These are phyloP conservation scores for Zizania latifolia DNA, from an alignment of 176 grass and related monocot species.

Conservation along the genomic window DNA sequence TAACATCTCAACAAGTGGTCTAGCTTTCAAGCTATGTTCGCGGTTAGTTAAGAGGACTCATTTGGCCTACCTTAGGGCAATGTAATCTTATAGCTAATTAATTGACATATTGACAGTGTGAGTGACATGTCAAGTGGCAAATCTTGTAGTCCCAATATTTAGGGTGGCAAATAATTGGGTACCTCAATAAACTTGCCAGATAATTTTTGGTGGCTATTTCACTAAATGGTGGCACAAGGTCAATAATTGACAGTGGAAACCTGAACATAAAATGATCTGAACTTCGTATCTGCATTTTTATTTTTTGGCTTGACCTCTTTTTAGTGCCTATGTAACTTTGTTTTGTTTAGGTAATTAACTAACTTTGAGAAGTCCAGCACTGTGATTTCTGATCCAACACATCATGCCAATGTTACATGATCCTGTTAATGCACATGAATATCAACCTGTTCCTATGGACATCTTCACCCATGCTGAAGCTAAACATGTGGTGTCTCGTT, in stretches of 20 bases:
- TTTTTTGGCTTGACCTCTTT: background rate
- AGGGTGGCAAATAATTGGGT: background rate
- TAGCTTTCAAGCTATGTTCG: background rate
- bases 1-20: background rate
- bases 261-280: background rate
- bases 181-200: background rate
- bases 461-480: background rate
- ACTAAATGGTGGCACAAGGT: background rate
- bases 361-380: background rate
- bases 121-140: background rate
- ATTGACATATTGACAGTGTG: background rate
- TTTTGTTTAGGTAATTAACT: background rate
- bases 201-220: background rate
- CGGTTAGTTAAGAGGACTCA: background rate
- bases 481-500: background rate
- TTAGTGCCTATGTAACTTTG: background rate
- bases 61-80: background rate
- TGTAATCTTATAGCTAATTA: background rate
- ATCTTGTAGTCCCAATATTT: too few species aligned
- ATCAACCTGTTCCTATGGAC: background rate
- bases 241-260: background rate
- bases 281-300: background rate
- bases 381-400: background rate
- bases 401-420: background rate
- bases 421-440: background rate